phyloP scores from a whole-genome alignment of 371 early-diverging fungal species.

The Coemansia sp. region DNA sequence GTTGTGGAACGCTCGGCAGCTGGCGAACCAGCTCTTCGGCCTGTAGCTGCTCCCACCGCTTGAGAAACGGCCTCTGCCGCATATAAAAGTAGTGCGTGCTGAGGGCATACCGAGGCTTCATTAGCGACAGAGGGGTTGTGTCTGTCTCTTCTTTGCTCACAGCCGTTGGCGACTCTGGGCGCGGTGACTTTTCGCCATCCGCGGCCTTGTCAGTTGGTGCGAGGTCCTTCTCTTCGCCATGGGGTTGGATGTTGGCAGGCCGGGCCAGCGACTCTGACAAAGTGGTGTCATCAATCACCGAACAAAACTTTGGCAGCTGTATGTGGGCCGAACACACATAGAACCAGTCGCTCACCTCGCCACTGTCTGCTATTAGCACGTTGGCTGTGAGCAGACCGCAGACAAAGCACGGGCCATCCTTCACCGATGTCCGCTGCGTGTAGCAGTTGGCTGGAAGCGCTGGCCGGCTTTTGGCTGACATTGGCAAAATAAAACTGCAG shows the following conservation, averaged over 20 bases:
- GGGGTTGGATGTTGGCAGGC: too few species aligned
- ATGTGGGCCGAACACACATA: constrained; percentile 23
- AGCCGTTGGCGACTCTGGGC: too few species aligned
- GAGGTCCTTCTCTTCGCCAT: neutral
- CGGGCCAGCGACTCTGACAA: too few species aligned
- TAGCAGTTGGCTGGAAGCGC: constrained; percentile 29
- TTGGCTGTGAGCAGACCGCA: constrained; percentile 14
- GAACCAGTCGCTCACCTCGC: constrained; percentile 30
- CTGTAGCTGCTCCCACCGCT: constrained; percentile 24
- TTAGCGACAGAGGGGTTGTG: neutral
- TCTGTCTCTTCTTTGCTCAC: neutral
- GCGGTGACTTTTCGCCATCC: neutral
- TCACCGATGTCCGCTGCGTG: constrained; percentile 19
- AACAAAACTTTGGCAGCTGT: constrained; percentile 9
- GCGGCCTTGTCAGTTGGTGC: neutral
- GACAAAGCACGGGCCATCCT: constrained; percentile 27
- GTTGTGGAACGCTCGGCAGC: constrained; percentile 18
- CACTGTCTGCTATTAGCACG: constrained; percentile 19
- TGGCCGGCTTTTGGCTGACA: constrained; percentile 10
- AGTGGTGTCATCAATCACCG: neutral
- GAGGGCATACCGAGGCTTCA: constrained; percentile 10
- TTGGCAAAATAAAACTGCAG: constrained; percentile 1
- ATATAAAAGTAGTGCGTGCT: constrained; percentile 28
- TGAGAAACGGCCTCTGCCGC: constrained; percentile 25
- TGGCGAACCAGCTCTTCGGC: constrained; percentile 10